A percentile compares a stretch with the other conserved stretches of the same genome.
Conservation (phyloP, 495 filamentous ascomycete species). For the Annulohypoxylon stygium region DNA sequence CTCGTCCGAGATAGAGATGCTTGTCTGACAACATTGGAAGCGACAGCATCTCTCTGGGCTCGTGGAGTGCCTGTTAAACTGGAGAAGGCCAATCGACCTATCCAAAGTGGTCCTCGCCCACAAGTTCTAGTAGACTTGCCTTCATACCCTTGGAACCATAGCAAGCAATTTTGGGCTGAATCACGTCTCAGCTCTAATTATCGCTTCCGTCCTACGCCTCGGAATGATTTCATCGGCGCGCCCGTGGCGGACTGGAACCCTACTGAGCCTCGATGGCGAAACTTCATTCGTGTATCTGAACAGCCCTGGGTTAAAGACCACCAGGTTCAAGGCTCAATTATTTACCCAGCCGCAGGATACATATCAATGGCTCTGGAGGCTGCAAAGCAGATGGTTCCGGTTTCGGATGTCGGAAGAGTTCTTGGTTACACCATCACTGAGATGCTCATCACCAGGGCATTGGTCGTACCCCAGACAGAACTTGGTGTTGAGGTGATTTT, state of each 20-base stretch:
- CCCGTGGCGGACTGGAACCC: constrained; percentile 49
- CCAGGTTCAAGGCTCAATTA: constrained; percentile 48
- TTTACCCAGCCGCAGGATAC: constrained; percentile 62
- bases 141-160: constrained; percentile 62
- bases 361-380: constrained; percentile 61
- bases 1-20: constrained; percentile 4
- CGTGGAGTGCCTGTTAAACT: constrained; percentile 2
- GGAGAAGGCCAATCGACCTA: background rate
- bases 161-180: constrained; percentile 59
- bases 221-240: constrained; percentile 64
- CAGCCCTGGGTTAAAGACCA: constrained; percentile 63
- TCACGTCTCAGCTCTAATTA: constrained; percentile 51
- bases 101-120: constrained; percentile 7
- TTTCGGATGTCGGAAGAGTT: constrained; percentile 22
- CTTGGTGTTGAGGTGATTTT: constrained; percentile 10
- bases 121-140: constrained; percentile 47
- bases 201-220: constrained; percentile 11
- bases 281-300: constrained; percentile 52
- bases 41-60: constrained; percentile 7
- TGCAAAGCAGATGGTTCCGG: constrained; percentile 50
- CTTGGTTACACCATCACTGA: constrained; percentile 16
- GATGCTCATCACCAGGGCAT: constrained; percentile 14
- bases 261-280: constrained; percentile 58
- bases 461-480: constrained; percentile 13
- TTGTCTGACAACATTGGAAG: background rate